Evolutionary conservation across 148 eudicot species (phyloP), one percentile per base, ranked within the genome.

Genomic region (Fagopyrum esculentum): DNA sequence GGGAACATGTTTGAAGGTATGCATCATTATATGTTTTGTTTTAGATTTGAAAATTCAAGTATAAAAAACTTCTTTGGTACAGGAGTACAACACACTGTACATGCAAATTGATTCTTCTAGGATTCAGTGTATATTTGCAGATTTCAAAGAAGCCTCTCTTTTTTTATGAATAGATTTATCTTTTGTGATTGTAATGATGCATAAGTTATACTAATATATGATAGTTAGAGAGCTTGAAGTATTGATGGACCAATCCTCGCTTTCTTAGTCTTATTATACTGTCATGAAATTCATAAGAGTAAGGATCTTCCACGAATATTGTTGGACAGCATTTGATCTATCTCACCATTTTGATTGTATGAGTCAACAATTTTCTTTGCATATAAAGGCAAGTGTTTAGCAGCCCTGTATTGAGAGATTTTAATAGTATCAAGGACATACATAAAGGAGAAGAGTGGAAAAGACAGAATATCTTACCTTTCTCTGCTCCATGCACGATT

Each of bases 281-380:
- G 54, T 46, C 73, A 45, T 71, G 29, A 17, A 12, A 22, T 45
- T 71, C 6, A 9, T 48, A 22, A 22, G 26, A 22, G 26, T 22
- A 22, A 22, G 26, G 26, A 81, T 66, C 48, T 45, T n/a, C 43
- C 72, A 73, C 74, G 74, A 43, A 46, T 19, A 54, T 80, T 69
- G 35, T 61, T 50, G 22, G 89, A 85, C 74, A 95, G 89, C 90
- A 95, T 88, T 84, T 86, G 77, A 82, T 95, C 99, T 55, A 92
- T 92, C 84, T 92, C 96, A 66, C 97, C 99, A 78, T 81, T 88
- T 52, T 86, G 88, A 82, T 95, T 95, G 87, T 92, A 95, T 82
- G 84, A 80, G 48, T 87, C 87, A 55, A 95, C 94, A 40, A 96
- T 82, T 80, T 89, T 89, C 86, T 86, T 92, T 46, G 99, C 96